Base-by-base conservation (phyloP, 2,329 filamentous ascomycete genomes). In the Fusarium burgessii region DNA sequence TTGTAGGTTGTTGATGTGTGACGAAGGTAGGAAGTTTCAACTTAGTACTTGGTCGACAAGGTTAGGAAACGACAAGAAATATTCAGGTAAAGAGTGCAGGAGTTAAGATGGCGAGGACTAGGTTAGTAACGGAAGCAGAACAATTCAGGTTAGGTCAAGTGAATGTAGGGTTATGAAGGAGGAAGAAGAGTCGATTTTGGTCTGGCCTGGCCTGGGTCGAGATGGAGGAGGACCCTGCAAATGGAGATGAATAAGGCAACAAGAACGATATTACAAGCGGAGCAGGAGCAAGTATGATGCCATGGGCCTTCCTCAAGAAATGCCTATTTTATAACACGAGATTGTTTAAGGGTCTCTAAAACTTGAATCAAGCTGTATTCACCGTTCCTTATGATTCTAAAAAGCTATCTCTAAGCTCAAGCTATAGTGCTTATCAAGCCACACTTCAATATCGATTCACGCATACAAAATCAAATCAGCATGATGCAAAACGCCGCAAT, bases 191-290 rank as follows among this genome's bases (percentile, higher is more conserved):
- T 58, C 36, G 58, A 27, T 32, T 52, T 36, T 43, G 62, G 36
- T 32, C 60, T 23, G 56, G 54, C 32, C 60, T 23, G 56, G 54
- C 25, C 41, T 29, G 36, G 61, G 52, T 66, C 15, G 27, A 68
- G 43, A 58, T 58, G 51, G 29, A 60, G 23, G 45, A 52, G 41
- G 60, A 33, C 62, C 50, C 36, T 65, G 60, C 13, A 65, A 45
- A 65, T 65, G 62, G 58, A 45, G 58, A 35, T 62, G 58, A 40
- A 47, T 49, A 29, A 65, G 62, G 62, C 60, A 33, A 65, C 45
- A 65, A 32, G 42, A 33, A 62, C 57, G 25, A 49, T 35, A 43
- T 40, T 58, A 17, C 36, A 47, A 55, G 62, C 54, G 58, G 67
- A 70, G 68, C 45, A 41, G 41, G 47, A 70, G 68, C 41, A 45